These are phyloP conservation scores for Tephrocybe sp. DNA, from an alignment of 768 basidiomycete species.

Conservation along the genomic window DNA sequence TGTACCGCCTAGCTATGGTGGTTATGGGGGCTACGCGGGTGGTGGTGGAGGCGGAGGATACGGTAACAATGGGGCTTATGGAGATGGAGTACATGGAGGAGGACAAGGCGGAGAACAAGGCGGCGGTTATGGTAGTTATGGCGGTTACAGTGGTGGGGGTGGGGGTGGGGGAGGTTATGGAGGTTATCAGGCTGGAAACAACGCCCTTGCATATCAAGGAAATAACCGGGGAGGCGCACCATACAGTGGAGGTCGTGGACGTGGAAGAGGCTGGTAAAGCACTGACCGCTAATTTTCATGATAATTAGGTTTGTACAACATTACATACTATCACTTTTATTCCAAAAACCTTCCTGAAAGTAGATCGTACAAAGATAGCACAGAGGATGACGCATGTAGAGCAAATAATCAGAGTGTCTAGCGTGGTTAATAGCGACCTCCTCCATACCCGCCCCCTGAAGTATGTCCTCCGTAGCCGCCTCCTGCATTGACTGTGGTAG, in stretches of 20 bases:
- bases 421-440: constrained; percentile 13
- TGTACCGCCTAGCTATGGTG: constrained; percentile 21
- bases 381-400: too few relatives aligned
- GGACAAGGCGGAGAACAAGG: constrained; percentile 12
- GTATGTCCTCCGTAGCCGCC: constrained; percentile 14
- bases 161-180: constrained; percentile 33
- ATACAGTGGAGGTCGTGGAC: constrained; percentile 37
- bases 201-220: constrained; percentile 30
- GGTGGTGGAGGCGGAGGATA: constrained; percentile 24
- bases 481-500: constrained; percentile 27
- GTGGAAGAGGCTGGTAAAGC: constrained; percentile 29
- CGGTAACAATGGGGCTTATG: constrained; percentile 20
- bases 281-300: background rate
- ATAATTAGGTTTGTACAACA: constrained; percentile 4
- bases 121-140: constrained; percentile 31
- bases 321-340: too few relatives aligned
- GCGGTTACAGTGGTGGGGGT: constrained; percentile 36
- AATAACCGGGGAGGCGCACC: constrained; percentile 26
- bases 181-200: constrained; percentile 34
- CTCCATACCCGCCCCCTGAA: constrained; percentile 1
- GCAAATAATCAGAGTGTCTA: background rate
- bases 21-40: constrained; percentile 19
- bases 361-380: too few relatives aligned
- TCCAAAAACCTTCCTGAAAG: too few relatives aligned
- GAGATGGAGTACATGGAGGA: constrained; percentile 31